Percentiles rank a stretch among this genome's conserved stretches.
phyloP scores from a whole-genome alignment of 768 basidiomycete species.

The Lactifluus volemus region DNA sequence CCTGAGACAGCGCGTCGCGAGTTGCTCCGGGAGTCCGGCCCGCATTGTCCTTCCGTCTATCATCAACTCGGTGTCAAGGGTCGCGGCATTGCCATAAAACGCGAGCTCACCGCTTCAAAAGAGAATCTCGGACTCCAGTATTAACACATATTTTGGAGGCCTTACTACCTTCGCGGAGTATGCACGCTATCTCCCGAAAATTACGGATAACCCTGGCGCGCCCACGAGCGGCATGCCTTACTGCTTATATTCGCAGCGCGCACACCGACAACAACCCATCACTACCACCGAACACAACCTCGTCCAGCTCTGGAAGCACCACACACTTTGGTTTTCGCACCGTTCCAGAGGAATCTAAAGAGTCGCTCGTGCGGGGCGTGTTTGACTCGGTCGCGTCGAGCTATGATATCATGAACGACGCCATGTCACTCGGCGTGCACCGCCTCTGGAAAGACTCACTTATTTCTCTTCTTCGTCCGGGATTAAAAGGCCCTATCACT shows the following conservation, averaged over 20 bases:
- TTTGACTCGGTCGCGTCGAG: constrained; percentile 93
- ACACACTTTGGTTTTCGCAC: constrained; percentile 92
- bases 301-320: constrained; percentile 30
- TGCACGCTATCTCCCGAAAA: constrained; percentile 10
- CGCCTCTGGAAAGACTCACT: constrained; percentile 95
- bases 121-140: too few relatives aligned
- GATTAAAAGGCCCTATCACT: constrained; percentile 59
- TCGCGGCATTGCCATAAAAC: not conserved
- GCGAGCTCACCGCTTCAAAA: not conserved
- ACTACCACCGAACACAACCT: not conserved
- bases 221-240: not conserved
- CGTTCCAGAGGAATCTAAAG: constrained; percentile 80
- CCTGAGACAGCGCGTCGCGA: not conserved
- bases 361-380: constrained; percentile 82
- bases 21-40: not conserved
- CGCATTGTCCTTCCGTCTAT: not conserved
- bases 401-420: constrained; percentile 99
- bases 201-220: constrained; percentile 1
- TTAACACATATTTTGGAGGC: not conserved
- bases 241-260: constrained; percentile 12
- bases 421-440: constrained; percentile 94
- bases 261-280: constrained; percentile 1
- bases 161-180: not conserved
- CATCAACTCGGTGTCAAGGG: too few relatives aligned
- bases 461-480: constrained; percentile 66